Evolutionary conservation across 805 yeast species (phyloP).

Genomic region (Ogataea trehaloabstinens): DNA sequence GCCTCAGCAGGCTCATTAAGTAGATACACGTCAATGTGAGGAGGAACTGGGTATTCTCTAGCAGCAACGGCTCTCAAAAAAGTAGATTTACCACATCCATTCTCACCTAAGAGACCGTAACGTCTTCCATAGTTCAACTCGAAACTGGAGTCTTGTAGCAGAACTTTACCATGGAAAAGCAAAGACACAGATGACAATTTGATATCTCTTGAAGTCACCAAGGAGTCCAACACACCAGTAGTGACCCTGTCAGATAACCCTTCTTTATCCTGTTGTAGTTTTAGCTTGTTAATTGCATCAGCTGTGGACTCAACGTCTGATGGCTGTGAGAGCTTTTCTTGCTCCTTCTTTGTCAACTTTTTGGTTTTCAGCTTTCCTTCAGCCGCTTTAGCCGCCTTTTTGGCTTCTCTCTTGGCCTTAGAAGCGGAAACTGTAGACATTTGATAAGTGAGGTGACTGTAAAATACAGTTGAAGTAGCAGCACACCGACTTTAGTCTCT

Average conservation of each 20-base stretch:
- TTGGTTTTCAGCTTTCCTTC: slow-evolving; percentile 65
- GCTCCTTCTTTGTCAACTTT: slow-evolving; percentile 61
- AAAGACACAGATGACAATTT: slow-evolving; percentile 87
- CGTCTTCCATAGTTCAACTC: slow-evolving; percentile 97
- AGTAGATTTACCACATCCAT: slow-evolving; percentile 99
- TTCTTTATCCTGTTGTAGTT: slow-evolving; percentile 88
- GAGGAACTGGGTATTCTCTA: slow-evolving; percentile 94
- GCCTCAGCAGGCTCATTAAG: slow-evolving; percentile 98
- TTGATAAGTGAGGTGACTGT: neutral
- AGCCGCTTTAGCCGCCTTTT: slow-evolving; percentile 88
- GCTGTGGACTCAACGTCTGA: slow-evolving; percentile 64
- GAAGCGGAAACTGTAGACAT: slow-evolving; percentile 68
- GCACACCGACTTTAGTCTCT: neutral
- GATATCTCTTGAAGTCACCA: slow-evolving; percentile 89
- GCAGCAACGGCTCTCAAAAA: slow-evolving; percentile 91
- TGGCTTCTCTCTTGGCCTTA: slow-evolving; percentile 97
- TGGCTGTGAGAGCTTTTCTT: slow-evolving; percentile 35
- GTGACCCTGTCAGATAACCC: slow-evolving; percentile 97
- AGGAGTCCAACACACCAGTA: slow-evolving; percentile 92
- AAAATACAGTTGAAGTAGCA: neutral
- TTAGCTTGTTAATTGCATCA: slow-evolving; percentile 77
- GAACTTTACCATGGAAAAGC: slow-evolving; percentile 95
- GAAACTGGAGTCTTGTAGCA: slow-evolving; percentile 85
- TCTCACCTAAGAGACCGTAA: slow-evolving; percentile 96
- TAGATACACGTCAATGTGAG: slow-evolving; percentile 83